Percentiles rank a stretch among this genome's conserved stretches.
Evolutionary conservation across 257 asterid species (phyloP).

Genomic region (Capsicum baccatum): DNA sequence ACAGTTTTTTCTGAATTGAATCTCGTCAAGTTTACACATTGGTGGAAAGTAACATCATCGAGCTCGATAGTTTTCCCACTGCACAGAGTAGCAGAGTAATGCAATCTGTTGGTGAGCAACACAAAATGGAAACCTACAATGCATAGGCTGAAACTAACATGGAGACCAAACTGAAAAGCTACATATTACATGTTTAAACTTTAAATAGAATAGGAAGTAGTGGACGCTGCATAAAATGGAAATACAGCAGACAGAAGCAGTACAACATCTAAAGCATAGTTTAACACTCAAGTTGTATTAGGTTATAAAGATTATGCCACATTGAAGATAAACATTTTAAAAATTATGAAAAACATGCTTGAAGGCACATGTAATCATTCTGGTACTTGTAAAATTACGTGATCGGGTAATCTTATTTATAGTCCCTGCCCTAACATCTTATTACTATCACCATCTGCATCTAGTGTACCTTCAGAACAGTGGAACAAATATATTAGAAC

Average conservation of each 20-base stretch:
- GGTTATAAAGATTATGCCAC: neutral
- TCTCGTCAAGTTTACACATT: constrained; percentile 98
- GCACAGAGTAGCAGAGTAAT: constrained; percentile 41
- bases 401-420: constrained; percentile 6
- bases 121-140: neutral
- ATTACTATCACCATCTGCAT: neutral
- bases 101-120: constrained; percentile 20
- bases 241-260: constrained; percentile 13
- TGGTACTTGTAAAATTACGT: constrained; percentile 1
- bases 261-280: neutral
- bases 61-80: constrained; percentile 99
- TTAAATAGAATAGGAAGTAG: neutral
- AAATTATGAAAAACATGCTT: constrained; percentile 26
- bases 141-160: constrained; percentile 22
- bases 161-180: constrained; percentile 17
- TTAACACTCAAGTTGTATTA: neutral
- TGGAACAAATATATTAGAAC: neutral
- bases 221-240: neutral
- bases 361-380: neutral
- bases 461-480: neutral
- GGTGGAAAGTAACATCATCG: constrained; percentile 99
- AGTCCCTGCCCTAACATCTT: neutral
- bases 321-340: neutral
- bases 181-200: neutral
- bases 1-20: constrained; percentile 98